Evolutionary conservation across 371 early-diverging fungal species (phyloP).

Genomic region (Haplosporangium sp.): DNA sequence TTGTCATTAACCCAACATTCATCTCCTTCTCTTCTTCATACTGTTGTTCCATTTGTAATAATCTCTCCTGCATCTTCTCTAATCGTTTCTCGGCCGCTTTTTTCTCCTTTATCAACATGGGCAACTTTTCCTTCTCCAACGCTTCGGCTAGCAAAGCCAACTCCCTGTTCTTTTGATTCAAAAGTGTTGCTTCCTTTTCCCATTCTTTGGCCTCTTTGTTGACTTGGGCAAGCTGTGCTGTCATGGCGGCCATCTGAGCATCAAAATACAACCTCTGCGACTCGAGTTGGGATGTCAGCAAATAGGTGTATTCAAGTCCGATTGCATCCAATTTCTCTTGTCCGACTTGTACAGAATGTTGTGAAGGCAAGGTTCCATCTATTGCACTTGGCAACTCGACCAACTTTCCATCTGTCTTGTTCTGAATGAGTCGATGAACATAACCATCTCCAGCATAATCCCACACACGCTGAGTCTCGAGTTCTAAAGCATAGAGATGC

Average conservation of each 20-base stretch:
- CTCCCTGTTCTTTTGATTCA: constrained; percentile 43
- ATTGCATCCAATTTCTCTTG: constrained; percentile 82
- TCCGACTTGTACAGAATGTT: constrained; percentile 27
- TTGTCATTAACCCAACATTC: constrained; percentile 48
- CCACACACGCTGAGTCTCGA: constrained; percentile 96
- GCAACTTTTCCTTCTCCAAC: constrained; percentile 53
- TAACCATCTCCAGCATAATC: constrained; percentile 97
- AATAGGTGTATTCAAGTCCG: constrained; percentile 79
- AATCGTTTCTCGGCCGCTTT: constrained; percentile 56
- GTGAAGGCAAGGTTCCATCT: constrained; percentile 25
- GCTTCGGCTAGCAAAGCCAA: constrained; percentile 29
- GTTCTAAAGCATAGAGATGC: constrained; percentile 91
- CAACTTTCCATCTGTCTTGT: constrained; percentile 88
- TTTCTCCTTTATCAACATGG: constrained; percentile 51
- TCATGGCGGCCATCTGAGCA: constrained; percentile 69
- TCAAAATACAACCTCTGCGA: constrained; percentile 90
- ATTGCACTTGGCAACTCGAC: constrained; percentile 85
- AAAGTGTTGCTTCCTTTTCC: constrained; percentile 34
- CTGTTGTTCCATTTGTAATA: constrained; percentile 48
- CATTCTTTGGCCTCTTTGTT: constrained; percentile 49
- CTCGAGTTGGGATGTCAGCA: constrained; percentile 85
- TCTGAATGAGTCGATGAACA: constrained; percentile 93
- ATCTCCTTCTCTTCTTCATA: constrained; percentile 60
- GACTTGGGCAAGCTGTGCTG: constrained; percentile 57
- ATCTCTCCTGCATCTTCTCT: constrained; percentile 54